Base-by-base conservation (phyloP, 306 rosid species). In the Prunus campanulata region DNA sequence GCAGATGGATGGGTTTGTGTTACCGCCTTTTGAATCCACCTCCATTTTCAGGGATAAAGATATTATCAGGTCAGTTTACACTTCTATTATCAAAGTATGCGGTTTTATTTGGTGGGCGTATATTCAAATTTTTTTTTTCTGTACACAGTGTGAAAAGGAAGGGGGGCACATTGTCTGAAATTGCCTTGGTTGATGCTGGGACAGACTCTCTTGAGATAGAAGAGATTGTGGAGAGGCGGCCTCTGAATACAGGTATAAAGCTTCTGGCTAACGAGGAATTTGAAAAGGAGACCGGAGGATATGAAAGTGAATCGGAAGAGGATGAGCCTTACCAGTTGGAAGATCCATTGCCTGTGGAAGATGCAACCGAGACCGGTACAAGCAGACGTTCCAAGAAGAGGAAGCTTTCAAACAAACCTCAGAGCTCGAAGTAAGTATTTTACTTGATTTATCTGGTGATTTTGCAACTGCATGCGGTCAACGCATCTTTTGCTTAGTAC, bases 1-100 rank as follows among this genome's bases (percentile, higher is more conserved):
- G 84, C 87, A 92, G 99, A 92, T 96, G 97, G 98, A 96, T 85
- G 96, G 81, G 52, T 96, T 96, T 83, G 97, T 87, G 74, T 86
- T 96, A 32, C 99, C 99, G 3, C 91, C 93, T 15, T 96, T 92
- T 55, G 99, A 92, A 75, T 92, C 98, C 2, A 87, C 92, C 47
- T 74, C 84, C 80, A 87, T 96, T 83, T 86, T 96, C 82, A 92
- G 84, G 92, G 98, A 96, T 27, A 87, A 81, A 75, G 99, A 92
- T 77, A 81, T 92, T 68, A 66, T 96, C 70, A 69, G 93, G 98
- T 96, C 49, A 77, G 92, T 86, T 76, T 54, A 1, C 71, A 3
- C 2, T 75, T 61, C 46, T 46, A 7, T 32, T 46, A 30, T 25
- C 74, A 30, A 22, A 55, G 0, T 75, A 51, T 46, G 15, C 46